Base-by-base conservation (phyloP, 257 asterid genomes). In the Leonotis leonurus region DNA sequence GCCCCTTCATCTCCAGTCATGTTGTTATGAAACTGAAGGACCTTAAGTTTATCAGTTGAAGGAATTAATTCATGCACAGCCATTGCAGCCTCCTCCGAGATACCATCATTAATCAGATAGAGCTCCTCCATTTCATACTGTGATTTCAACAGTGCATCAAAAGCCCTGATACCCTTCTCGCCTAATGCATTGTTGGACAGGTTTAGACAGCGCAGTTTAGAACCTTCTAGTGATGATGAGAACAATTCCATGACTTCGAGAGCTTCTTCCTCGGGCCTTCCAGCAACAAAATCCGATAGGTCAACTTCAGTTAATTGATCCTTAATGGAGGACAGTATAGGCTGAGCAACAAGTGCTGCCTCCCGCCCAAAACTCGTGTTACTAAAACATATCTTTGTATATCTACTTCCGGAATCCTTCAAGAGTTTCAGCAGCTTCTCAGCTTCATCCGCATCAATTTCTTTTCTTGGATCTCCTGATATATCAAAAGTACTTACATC, bases 1-100 rank as follows among this genome's bases (percentile, higher is more conserved):
- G 97, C 98, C 63, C 98, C 98, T 62, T 77, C 97, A 73, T 92
- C 97, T 52, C 95, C 97, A 30, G 90, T 86, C 95, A 91, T 83
- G 84, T 88, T 86, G 78, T 86, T 91, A 64, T 91, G 95, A 61
- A 91, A 88, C 20, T 81, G 88, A 70, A 91, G 94, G 72, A 88
- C 81, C 71, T 58, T 73, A 7, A 92, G 87, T 69, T 73, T 83
- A 44, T 75, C 77, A 3, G 95, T 86, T 0, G 93, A 85, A 32
- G 95, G 95, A 63, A 92, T 80, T n/a, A 88, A 78, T 75, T 84
- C 95, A 45, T 48, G 54, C 39, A 92, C 79, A 22, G 95, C 95
- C 62, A 37, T 63, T 56, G 98, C 95, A 70, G 97, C 97, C 82
- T 88, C 97, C 71, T 89, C 95, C 0, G 97, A 88, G 67, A 92